Percentiles rank a stretch among this genome's conserved stretches.
Evolutionary conservation across 306 rosid species (phyloP).

Genomic region (Arachis hypogaea): DNA sequence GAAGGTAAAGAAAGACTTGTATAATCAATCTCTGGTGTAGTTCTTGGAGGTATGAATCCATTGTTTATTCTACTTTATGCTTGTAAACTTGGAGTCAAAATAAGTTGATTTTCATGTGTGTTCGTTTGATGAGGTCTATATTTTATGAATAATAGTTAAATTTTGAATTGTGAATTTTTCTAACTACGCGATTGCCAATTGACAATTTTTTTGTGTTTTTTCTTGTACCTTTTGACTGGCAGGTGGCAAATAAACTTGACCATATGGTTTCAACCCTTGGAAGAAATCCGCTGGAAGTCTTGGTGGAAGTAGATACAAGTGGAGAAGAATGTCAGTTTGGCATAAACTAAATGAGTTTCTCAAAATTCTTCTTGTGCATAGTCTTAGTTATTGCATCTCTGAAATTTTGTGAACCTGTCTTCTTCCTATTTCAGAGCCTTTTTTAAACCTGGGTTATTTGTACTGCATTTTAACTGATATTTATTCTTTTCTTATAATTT

Average conservation of each 20-base stretch:
- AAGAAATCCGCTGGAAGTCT: constrained; percentile 72
- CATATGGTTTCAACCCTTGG: constrained; percentile 71
- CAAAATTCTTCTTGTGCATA: constrained; percentile 2
- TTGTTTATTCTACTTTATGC: constrained; percentile 29
- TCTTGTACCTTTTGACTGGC: constrained; percentile 44
- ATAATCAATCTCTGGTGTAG: constrained; percentile 35
- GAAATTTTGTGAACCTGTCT: constrained; percentile 1
- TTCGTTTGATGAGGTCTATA: constrained; percentile 15
- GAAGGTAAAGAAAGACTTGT: constrained; percentile 59
- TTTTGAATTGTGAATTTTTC: constrained; percentile 2
- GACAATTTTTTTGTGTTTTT: no score
- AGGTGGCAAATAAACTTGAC: constrained; percentile 86
- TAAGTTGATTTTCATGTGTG: not conserved
- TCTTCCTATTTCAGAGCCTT: no score
- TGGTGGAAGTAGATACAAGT: constrained; percentile 92
- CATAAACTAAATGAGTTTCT: constrained; percentile 30
- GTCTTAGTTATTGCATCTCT: constrained; percentile 20
- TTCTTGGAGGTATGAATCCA: constrained; percentile 15
- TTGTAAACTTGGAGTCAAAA: not conserved
- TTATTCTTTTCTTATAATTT: constrained; percentile 19
- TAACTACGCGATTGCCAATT: no score
- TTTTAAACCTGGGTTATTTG: no score
- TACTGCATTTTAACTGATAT: constrained; percentile 6
- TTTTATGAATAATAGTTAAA: not conserved
- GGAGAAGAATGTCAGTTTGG: constrained; percentile 82